These are phyloP conservation scores for Scedosporium apiospermum DNA, from an alignment of 2,329 filamentous ascomycete species.

Conservation along the genomic window DNA sequence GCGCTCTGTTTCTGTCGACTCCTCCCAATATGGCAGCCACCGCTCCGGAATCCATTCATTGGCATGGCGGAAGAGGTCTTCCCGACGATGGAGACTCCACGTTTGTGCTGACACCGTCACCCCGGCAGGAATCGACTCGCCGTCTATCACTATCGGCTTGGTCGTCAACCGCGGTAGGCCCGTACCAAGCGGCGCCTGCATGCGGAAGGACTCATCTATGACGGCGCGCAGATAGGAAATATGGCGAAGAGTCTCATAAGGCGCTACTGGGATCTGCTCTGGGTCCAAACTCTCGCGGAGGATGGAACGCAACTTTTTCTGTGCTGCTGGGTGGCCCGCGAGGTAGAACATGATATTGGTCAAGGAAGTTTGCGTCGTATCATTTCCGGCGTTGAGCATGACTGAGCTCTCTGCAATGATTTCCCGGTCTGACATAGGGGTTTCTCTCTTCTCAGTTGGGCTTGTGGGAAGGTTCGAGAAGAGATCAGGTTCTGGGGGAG, in stretches of 20 bases:
- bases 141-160: conserved; percentile 11
- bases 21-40: conserved; percentile 10
- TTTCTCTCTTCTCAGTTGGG: background rate
- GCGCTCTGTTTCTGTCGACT: background rate
- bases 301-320: background rate
- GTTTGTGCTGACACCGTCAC: conserved; percentile 15
- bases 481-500: conserved; percentile 1
- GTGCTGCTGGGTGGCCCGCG: background rate
- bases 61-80: conserved; percentile 14
- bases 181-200: background rate
- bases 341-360: conserved; percentile 7
- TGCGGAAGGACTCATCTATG: conserved; percentile 5
- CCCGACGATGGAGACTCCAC: conserved; percentile 18
- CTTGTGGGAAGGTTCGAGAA: conserved; percentile 4
- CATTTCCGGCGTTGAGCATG: conserved; percentile 8
- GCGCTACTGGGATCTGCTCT: background rate
- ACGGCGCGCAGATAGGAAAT: conserved; percentile 4
- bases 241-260: conserved; percentile 1
- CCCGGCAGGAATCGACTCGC: conserved; percentile 13
- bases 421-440: conserved; percentile 3
- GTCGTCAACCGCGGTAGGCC: background rate
- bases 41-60: conserved; percentile 16
- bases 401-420: conserved; percentile 3
- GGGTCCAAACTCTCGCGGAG: background rate
- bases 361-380: conserved; percentile 6